Base-by-base conservation (phyloP, 768 basidiomycete species). In the Clathrus columnatus region DNA sequence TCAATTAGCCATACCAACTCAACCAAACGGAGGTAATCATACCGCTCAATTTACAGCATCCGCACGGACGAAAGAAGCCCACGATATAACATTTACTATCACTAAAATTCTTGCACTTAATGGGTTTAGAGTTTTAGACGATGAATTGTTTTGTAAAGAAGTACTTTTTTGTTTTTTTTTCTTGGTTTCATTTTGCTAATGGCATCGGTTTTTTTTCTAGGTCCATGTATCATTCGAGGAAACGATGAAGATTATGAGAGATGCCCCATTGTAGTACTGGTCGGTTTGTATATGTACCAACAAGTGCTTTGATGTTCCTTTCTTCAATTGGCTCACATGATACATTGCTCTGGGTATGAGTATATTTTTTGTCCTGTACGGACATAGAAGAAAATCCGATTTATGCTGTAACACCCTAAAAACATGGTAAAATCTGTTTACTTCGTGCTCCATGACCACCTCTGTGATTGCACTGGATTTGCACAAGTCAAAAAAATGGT, bases 11-110 rank as follows among this genome's bases (percentile, higher is more conserved):
- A 87, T 90, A 51, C 86, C 87, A n/a, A 85, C 85, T 5, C 71
- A 73, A 59, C 78, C 79, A 6, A 70, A 77, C 50, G 86, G 85
- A 42, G 83, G 82, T n/a, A 90, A 90, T 62, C 87, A 90, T 61
- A 87, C 87, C 1, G 72, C 80, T 8, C 78, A 72, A 4, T 90
- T 89, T 65, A 70, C 83, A 20, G 67, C 70, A 51, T 74, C 87
- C 23, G 82, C 85, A 24, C 71, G 73, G 26, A 81, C 76, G 43
- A 62, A 69, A 41, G 78, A 80, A 58, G 87, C 87, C 14, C 87
- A 89, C 62, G 72, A 72, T 45, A 73, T 74, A 20, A 79, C 79
- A 27, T 75, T 90, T 65, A 63, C 67, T 7, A 69, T 81, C 26
- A 73, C 79, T 28, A 85, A 83, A 61, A 82, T 75, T 20, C 67